A percentile compares a stretch with the other conserved stretches of the same genome.
Conservation (phyloP, 805 yeast genomes). For the Candida verbasci region DNA sequence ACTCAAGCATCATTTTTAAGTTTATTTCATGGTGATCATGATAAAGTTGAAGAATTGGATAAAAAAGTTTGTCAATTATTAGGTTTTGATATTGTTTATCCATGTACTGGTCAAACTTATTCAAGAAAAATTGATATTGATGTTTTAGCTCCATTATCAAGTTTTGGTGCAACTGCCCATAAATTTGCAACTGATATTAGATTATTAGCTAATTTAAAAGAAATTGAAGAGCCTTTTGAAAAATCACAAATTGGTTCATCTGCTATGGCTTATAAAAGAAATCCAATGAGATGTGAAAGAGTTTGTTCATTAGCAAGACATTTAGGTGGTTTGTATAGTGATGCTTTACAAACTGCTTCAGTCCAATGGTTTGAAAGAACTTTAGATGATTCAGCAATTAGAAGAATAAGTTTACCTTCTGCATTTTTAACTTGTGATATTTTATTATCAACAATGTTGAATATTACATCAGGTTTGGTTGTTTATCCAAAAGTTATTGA, state of each 20-base stretch:
- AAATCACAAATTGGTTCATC: conserved; percentile 96
- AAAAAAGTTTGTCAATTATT: conserved; percentile 86
- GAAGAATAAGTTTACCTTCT: conserved; percentile 94
- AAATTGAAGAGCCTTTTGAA: conserved; percentile 97
- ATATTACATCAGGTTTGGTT: conserved; percentile 92
- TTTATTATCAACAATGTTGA: conserved; percentile 78
- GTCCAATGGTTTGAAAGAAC: conserved; percentile 99
- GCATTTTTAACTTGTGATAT: conserved; percentile 97
- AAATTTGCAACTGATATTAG: conserved; percentile 97
- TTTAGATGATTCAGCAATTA: conserved; percentile 94
- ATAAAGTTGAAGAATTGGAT: conserved; percentile 89
- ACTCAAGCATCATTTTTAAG: conserved; percentile 96
- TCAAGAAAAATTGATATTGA: conserved; percentile 97
- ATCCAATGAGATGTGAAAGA: conserved; percentile 99
- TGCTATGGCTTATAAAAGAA: conserved; percentile 99
- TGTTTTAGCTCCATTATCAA: conserved; percentile 84
- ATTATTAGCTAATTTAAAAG: conserved; percentile 92
- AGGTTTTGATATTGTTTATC: conserved; percentile 93
- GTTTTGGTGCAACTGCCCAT: conserved; percentile 94
- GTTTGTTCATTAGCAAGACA: conserved; percentile 98
- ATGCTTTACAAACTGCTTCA: conserved; percentile 93
- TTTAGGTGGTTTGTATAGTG: conserved; percentile 84
- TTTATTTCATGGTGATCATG: conserved; percentile 94
- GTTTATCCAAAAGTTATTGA: conserved; percentile 98
- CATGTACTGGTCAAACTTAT: conserved; percentile 98